phyloP scores from a whole-genome alignment of 352 stramenopile genomes.

The Phytopythium mirpurense region DNA sequence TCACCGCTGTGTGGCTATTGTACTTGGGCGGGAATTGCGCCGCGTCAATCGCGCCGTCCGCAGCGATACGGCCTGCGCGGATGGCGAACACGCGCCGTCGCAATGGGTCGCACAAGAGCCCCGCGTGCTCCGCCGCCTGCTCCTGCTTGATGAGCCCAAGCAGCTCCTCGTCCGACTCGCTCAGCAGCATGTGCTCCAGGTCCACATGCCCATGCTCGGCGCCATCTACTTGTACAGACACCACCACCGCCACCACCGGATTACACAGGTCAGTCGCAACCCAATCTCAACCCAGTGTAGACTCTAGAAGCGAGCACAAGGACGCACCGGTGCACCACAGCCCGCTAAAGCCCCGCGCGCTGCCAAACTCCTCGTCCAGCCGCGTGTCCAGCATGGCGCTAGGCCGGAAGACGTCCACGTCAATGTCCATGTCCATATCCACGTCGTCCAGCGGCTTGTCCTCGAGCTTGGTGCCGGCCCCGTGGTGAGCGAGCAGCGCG shows the following conservation, averaged over 20 bases:
- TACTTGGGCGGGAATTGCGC: constrained; percentile 36
- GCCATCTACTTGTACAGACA: too few relatives aligned
- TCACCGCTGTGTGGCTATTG: constrained; percentile 21
- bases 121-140: constrained; percentile 14
- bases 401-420: constrained; percentile 56
- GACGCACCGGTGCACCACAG: constrained; percentile 30
- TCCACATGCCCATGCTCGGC: constrained; percentile 33
- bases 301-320: not conserved
- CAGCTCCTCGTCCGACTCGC: constrained; percentile 30
- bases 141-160: constrained; percentile 20
- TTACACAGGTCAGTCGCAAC: too few relatives aligned
- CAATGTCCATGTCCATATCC: constrained; percentile 59
- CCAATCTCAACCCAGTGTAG: too few relatives aligned
- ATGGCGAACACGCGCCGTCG: constrained; percentile 31
- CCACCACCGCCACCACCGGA: too few relatives aligned
- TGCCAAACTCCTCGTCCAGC: constrained; percentile 43
- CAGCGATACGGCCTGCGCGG: constrained; percentile 7
- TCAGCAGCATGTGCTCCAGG: constrained; percentile 67
- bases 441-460: constrained; percentile 17
- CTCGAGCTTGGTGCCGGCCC: constrained; percentile 6
- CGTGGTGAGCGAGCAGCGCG: not conserved
- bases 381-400: constrained; percentile 52
- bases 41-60: not conserved
- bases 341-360: constrained; percentile 23
- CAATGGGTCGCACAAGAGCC: constrained; percentile 18